These are phyloP conservation scores for Penicillium fuscoglaucum DNA, from an alignment of 2,329 filamentous ascomycete genomes.

Conservation along the genomic window DNA sequence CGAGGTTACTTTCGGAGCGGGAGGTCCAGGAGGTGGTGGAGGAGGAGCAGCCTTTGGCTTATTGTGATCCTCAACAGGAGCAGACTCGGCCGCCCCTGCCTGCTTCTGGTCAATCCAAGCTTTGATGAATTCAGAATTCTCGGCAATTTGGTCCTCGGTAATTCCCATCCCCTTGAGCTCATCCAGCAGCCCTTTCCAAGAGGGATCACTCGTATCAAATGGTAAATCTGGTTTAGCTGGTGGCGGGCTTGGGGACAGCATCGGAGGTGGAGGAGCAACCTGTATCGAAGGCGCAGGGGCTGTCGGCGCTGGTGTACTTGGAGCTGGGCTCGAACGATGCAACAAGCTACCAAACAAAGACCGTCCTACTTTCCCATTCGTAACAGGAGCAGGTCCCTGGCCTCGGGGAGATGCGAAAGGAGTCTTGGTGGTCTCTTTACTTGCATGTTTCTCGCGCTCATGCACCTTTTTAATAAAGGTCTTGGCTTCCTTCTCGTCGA, in stretches of 20 bases:
- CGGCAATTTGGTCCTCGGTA: slow-evolving; percentile 66
- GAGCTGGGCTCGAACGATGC: slow-evolving; percentile 50
- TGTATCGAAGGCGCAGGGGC: slow-evolving; percentile 32
- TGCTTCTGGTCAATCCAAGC: slow-evolving; percentile 66
- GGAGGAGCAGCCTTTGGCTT: slow-evolving; percentile 59
- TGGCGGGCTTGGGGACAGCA: slow-evolving; percentile 26
- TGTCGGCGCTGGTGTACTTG: slow-evolving; percentile 30
- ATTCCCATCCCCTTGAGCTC: slow-evolving; percentile 66
- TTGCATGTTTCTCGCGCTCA: slow-evolving; percentile 92
- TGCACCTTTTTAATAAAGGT: slow-evolving; percentile 98
- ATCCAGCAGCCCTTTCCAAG: slow-evolving; percentile 61
- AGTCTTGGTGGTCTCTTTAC: slow-evolving; percentile 77
- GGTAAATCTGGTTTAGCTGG: slow-evolving; percentile 42
- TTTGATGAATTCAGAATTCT: slow-evolving; percentile 69
- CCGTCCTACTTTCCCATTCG: slow-evolving; percentile 50
- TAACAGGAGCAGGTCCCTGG: slow-evolving; percentile 46
- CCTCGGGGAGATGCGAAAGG: slow-evolving; percentile 63
- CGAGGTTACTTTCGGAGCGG: slow-evolving; percentile 45
- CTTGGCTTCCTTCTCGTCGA: slow-evolving; percentile 96
- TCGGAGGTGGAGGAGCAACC: slow-evolving; percentile 36
- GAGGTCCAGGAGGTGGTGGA: slow-evolving; percentile 57
- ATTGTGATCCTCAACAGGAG: slow-evolving; percentile 48
- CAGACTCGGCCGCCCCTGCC: slow-evolving; percentile 47
- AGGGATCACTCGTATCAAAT: slow-evolving; percentile 63
- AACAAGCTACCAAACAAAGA: slow-evolving; percentile 54